Evolutionary conservation across 1,284 basidiomycete genomes (phyloP).

Genomic region (Rhodotorula mucilaginosa): DNA sequence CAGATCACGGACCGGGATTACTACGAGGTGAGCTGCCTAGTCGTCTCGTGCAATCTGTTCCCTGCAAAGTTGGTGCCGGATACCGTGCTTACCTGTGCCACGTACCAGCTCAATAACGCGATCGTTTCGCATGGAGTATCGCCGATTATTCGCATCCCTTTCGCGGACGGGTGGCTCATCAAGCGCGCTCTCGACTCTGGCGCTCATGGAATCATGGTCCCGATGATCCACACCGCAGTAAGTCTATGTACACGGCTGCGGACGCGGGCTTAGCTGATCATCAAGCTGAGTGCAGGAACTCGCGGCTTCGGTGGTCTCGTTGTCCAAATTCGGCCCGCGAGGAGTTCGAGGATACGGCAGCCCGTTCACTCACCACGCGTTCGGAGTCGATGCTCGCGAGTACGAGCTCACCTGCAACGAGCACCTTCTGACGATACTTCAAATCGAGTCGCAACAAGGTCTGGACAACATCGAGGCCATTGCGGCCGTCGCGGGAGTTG

Average conservation of each 20-base stretch:
- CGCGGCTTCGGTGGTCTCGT: constrained; percentile 40
- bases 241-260: neutral
- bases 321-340: constrained; percentile 30
- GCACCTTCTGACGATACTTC: constrained; percentile 46
- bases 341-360: constrained; percentile 46
- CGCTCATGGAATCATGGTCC: constrained; percentile 47
- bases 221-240: constrained; percentile 46
- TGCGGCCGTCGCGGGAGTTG: constrained; percentile 45
- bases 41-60: neutral
- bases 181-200: constrained; percentile 51
- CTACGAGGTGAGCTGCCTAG: neutral
- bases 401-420: constrained; percentile 45
- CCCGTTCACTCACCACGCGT: constrained; percentile 45
- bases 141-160: constrained; percentile 49
- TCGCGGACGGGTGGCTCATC: constrained; percentile 47
- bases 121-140: constrained; percentile 45
- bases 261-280: neutral
- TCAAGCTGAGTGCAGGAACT: constrained; percentile 17
- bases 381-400: constrained; percentile 43
- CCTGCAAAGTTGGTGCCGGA: neutral
- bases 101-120: constrained; percentile 11
- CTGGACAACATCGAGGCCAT: constrained; percentile 48
- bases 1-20: constrained; percentile 8
- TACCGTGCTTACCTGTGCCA: neutral
- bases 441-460: constrained; percentile 47